phyloP scores from a whole-genome alignment of 495 filamentous ascomycete genomes.

The Lepraria neglecta region DNA sequence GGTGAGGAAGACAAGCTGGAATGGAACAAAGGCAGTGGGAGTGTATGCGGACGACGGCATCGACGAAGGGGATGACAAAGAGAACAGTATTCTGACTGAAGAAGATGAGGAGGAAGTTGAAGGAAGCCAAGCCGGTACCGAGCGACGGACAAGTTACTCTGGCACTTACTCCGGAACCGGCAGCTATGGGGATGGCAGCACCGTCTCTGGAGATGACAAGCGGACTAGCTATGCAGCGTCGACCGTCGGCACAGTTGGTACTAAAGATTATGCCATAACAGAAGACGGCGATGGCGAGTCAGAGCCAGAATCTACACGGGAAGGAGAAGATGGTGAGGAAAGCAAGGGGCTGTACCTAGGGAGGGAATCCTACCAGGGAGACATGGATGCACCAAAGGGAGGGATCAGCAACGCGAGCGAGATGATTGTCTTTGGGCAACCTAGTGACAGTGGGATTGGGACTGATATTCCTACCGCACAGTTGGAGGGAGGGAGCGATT shows the following conservation, averaged over 20 bases:
- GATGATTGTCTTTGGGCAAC: conserved; percentile 37
- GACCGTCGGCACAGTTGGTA: conserved; percentile 33
- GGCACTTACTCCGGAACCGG: conserved; percentile 45
- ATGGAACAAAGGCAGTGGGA: conserved; percentile 39
- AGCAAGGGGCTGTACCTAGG: conserved; percentile 16
- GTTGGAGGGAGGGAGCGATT: conserved; percentile 29
- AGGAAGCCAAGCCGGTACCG: conserved; percentile 43
- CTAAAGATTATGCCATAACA: conserved; percentile 25
- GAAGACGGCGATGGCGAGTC: conserved; percentile 29
- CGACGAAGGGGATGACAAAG: conserved; percentile 51
- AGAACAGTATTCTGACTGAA: conserved; percentile 51
- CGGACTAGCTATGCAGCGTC: conserved; percentile 48
- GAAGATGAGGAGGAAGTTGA: conserved; percentile 45
- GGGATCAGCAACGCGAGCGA: conserved; percentile 26
- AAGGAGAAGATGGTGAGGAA: conserved; percentile 33
- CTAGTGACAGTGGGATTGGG: conserved; percentile 43
- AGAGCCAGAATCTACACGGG: conserved; percentile 25
- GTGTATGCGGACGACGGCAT: conserved; percentile 29
- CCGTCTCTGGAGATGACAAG: conserved; percentile 42
- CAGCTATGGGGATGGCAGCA: conserved; percentile 44
- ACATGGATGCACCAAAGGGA: conserved; percentile 12
- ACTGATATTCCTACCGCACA: conserved; percentile 38
- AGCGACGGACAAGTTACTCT: conserved; percentile 49
- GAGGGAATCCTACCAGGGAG: conserved; percentile 15
- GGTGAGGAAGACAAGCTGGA: conserved; percentile 71